phyloP scores from a whole-genome alignment of 768 basidiomycete species.

The Auricularia auricula-judae region DNA sequence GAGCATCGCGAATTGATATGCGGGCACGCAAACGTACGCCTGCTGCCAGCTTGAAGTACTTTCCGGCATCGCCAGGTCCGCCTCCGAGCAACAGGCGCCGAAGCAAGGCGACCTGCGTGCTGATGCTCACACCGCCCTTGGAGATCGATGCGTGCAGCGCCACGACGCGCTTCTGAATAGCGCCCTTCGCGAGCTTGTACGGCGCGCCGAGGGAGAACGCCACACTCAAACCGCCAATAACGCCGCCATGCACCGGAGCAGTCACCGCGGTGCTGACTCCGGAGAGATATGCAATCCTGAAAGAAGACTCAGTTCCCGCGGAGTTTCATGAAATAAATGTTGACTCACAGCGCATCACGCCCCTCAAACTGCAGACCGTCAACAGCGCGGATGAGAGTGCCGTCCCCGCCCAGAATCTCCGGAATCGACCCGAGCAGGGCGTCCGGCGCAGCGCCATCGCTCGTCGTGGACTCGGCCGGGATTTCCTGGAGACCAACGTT shows the following conservation, averaged over 20 bases:
- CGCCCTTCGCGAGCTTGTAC: constrained; percentile 47
- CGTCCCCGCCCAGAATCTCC: constrained; percentile 39
- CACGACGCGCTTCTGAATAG: constrained; percentile 46
- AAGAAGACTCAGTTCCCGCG: background rate
- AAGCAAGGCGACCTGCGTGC: constrained; percentile 26
- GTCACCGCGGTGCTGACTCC: constrained; percentile 57
- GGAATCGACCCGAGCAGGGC: constrained; percentile 27
- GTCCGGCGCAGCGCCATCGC: constrained; percentile 19
- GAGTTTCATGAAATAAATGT: background rate
- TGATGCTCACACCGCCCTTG: constrained; percentile 22
- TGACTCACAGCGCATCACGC: constrained; percentile 57
- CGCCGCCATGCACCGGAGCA: constrained; percentile 29
- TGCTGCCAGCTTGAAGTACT: constrained; percentile 46
- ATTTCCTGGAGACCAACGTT: constrained; percentile 27
- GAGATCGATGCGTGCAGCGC: constrained; percentile 54
- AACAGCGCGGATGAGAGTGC: constrained; percentile 50
- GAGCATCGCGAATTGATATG: background rate
- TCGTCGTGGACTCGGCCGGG: constrained; percentile 21
- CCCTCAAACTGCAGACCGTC: constrained; percentile 51
- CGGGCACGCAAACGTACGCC: constrained; percentile 24
- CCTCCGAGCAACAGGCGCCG: constrained; percentile 18
- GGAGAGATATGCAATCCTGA: constrained; percentile 50
- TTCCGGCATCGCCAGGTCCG: constrained; percentile 37
- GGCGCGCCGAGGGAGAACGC: constrained; percentile 48
- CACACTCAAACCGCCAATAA: constrained; percentile 52